Evolutionary conservation across 495 filamentous ascomycete genomes (phyloP).

Genomic region (Tetracladium setigerum): DNA sequence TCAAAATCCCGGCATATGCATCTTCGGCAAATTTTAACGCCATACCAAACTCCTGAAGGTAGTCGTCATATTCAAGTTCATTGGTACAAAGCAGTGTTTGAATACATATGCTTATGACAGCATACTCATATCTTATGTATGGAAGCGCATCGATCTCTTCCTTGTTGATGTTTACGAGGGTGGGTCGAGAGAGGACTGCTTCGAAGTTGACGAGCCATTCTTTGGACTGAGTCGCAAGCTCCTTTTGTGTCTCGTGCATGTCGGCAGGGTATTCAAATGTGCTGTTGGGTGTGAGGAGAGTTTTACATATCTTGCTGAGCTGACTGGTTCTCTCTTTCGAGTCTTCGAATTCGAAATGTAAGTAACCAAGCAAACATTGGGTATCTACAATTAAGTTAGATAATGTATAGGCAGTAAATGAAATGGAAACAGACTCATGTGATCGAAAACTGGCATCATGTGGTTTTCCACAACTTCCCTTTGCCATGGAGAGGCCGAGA

Average conservation of each 20-base stretch:
- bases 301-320: not conserved
- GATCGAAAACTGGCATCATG: not conserved
- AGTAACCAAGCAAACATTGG: not conserved
- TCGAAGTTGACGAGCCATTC: too few species aligned
- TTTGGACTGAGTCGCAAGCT: too few species aligned
- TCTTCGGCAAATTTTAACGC: not conserved
- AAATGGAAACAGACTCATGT: not conserved
- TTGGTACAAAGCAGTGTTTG: not conserved
- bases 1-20: not conserved
- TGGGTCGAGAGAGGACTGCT: too few species aligned
- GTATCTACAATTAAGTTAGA: not conserved
- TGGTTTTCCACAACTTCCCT: not conserved
- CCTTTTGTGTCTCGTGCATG: not conserved
- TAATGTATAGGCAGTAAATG: not conserved
- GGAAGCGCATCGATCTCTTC: too few species aligned
- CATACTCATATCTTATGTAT: not conserved
- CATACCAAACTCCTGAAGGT: not conserved
- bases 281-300: not conserved
- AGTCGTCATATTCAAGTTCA: not conserved
- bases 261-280: not conserved
- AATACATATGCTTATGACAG: not conserved
- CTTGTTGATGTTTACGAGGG: too few species aligned
- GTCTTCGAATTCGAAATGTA: not conserved
- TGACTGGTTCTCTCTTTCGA: too few species aligned
- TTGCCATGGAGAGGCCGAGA: not conserved